Conservation (phyloP, 1,139 yeast species). For the Lodderomyces oxycetoniae region DNA sequence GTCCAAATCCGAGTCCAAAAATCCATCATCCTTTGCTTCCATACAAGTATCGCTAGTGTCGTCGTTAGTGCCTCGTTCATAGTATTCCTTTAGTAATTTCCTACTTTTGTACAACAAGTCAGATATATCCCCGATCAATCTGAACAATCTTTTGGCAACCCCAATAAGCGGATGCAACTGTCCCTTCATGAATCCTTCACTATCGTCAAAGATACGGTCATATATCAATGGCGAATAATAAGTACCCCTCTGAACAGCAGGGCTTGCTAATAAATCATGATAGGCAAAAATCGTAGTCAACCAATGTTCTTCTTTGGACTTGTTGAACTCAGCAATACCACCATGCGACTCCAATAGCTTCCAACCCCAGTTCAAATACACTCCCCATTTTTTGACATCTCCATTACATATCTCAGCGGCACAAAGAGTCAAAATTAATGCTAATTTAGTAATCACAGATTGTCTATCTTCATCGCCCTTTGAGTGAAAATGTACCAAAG, state of each 20-base stretch:
- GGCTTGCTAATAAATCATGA: conserved; percentile 69
- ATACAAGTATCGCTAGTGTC: conserved; percentile 1
- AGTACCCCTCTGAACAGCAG: conserved; percentile 52
- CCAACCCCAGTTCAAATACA: conserved; percentile 58
- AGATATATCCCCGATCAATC: conserved; percentile 64
- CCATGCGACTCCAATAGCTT: conserved; percentile 53
- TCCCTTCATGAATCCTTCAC: conserved; percentile 30
- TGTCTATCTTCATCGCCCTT: conserved; percentile 15
- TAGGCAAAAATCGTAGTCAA: conserved; percentile 76
- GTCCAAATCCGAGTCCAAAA: conserved; percentile 3
- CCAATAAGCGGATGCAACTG: conserved; percentile 67
- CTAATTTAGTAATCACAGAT: conserved; percentile 43
- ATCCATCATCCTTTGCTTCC: conserved; percentile 1
- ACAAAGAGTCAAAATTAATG: conserved; percentile 60
- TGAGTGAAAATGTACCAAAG: conserved; percentile 40
- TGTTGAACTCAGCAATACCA: conserved; percentile 51
- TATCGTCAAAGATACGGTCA: conserved; percentile 46
- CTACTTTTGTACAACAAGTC: conserved; percentile 53
- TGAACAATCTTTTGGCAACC: conserved; percentile 61
- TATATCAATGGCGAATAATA: conserved; percentile 56
- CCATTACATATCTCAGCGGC: conserved; percentile 76
- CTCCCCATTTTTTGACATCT: conserved; percentile 67
- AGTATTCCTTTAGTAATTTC: conserved; percentile 20
- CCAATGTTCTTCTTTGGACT: conserved; percentile 63
- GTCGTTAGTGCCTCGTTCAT: conserved; percentile 10